A percentile compares a stretch with the other conserved stretches of the same genome.
phyloP scores from a whole-genome alignment of 2,329 filamentous ascomycete genomes.

The Apiospora arundinis region DNA sequence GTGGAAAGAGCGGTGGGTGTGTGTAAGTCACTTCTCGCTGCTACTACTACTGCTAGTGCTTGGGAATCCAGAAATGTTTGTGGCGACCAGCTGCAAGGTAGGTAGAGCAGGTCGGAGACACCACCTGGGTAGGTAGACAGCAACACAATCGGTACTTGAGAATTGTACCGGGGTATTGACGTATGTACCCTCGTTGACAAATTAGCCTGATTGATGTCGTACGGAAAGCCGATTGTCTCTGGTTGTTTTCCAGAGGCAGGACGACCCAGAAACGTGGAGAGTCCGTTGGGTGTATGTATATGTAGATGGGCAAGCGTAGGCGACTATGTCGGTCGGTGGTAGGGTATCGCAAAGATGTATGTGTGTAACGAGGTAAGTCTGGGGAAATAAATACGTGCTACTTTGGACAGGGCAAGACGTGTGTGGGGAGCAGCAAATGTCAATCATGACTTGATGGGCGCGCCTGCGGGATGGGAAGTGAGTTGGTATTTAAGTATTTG shows the following conservation, averaged over 20 bases:
- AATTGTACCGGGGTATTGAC: background rate
- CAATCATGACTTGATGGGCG: conserved; percentile 4
- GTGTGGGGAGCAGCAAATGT: conserved; percentile 2
- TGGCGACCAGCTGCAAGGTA: background rate
- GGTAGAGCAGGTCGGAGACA: background rate
- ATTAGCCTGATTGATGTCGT: background rate
- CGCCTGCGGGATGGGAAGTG: conserved; percentile 7
- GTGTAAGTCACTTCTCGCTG: conserved; percentile 17
- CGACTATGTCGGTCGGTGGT: background rate
- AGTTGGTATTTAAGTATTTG: conserved; percentile 1
- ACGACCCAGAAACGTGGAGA: background rate
- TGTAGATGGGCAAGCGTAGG: background rate
- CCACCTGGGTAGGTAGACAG: background rate
- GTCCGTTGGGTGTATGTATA: background rate
- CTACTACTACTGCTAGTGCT: conserved; percentile 8
- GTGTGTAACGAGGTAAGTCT: conserved; percentile 8
- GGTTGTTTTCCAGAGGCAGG: background rate
- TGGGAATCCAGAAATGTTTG: conserved; percentile 10
- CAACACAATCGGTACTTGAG: background rate
- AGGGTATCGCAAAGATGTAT: conserved; percentile 5
- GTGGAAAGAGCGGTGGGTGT: conserved; percentile 17
- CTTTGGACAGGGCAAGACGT: background rate
- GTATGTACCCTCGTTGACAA: background rate
- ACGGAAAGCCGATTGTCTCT: conserved; percentile 1
- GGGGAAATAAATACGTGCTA: conserved; percentile 17